Evolutionary conservation across 2,329 filamentous ascomycete genomes (phyloP).

Genomic region (Lachnellula hyalina): DNA sequence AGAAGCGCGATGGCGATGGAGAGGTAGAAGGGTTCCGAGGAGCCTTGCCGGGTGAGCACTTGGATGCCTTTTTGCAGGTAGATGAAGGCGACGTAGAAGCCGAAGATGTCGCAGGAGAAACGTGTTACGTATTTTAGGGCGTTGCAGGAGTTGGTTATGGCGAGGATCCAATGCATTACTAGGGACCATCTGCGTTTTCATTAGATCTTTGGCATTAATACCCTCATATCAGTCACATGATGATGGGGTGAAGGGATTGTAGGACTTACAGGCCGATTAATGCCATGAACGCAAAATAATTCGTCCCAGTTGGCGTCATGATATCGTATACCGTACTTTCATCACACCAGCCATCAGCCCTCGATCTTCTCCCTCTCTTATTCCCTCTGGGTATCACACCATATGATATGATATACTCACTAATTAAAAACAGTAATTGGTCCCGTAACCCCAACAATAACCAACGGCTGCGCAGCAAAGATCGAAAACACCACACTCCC

Average conservation of each 20-base stretch:
- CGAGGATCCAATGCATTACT: conserved; percentile 78
- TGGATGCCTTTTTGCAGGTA: conserved; percentile 90
- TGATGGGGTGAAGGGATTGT: neutral
- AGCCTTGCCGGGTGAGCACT: conserved; percentile 71
- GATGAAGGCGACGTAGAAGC: conserved; percentile 88
- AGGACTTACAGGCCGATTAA: conserved; percentile 66
- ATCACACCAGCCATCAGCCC: neutral
- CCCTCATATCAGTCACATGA: neutral
- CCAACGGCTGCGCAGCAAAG: conserved; percentile 75
- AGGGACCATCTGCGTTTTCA: conserved; percentile 62
- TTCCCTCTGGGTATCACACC: neutral
- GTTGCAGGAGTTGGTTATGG: conserved; percentile 82
- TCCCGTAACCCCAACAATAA: conserved; percentile 87
- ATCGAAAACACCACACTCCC: conserved; percentile 77
- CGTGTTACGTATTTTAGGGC: conserved; percentile 82
- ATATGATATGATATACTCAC: conserved; percentile 35
- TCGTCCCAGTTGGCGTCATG: conserved; percentile 67
- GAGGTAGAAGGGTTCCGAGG: conserved; percentile 64
- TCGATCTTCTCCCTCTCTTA: no score
- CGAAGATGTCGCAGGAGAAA: conserved; percentile 91
- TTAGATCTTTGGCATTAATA: no score
- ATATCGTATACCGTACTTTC: conserved; percentile 89
- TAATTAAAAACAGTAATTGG: conserved; percentile 94
- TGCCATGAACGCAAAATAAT: conserved; percentile 86
- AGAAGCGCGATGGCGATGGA: conserved; percentile 72